Base-by-base conservation (phyloP, 108 stramenopile genomes). In the Pseudonitzschia pungens region DNA sequence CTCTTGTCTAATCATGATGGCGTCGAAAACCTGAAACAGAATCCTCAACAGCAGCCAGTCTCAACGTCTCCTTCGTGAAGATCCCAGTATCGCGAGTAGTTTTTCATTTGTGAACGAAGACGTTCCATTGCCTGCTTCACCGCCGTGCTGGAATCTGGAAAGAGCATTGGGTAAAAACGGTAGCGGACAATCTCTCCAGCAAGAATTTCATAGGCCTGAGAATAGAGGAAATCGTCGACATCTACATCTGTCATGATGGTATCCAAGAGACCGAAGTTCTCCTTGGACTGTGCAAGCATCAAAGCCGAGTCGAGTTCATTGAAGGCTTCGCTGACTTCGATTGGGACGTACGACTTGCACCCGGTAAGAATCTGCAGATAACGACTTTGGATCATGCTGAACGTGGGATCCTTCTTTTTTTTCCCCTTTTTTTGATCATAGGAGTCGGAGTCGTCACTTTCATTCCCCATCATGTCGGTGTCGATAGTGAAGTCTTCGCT, bases 141-240 rank as follows among this genome's bases (percentile, higher is more conserved):
- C 32, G 40, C 29, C 15, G 2, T 18, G 20, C 40, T 36, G 14
- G 60, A 62, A 20, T 62, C 4, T 8, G 60, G 60, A 3, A 62
- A 8, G 28, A 11, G 7, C 32, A 33, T 16, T 36, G 60, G 60
- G 29, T 40, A 62, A 3, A 36, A 15, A 12, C 7, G 33, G 60
- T 33, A 0, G n/a, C 29, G 26, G 10, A 62, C 8, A 20, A 62
- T 62, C 29, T 62, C 60, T n/a, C 60, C 60, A 1, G 60, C 32
- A 6, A 62, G 29, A 40, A 62, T 62, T 18, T 62, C 60, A 21
- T 62, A 62, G 60, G 60, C 60, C 60, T 62, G 26, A n/a, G 36
- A 11, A 24, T 33, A 18, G 60, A 62, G 32, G 14, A 10, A n/a
- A 21, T 31, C n/a, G n/a, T 33, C n/a, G 10, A 31, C 26, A 33